These are phyloP conservation scores for Fusarium buharicum DNA, from an alignment of 2,329 filamentous ascomycete species.

Conservation along the genomic window DNA sequence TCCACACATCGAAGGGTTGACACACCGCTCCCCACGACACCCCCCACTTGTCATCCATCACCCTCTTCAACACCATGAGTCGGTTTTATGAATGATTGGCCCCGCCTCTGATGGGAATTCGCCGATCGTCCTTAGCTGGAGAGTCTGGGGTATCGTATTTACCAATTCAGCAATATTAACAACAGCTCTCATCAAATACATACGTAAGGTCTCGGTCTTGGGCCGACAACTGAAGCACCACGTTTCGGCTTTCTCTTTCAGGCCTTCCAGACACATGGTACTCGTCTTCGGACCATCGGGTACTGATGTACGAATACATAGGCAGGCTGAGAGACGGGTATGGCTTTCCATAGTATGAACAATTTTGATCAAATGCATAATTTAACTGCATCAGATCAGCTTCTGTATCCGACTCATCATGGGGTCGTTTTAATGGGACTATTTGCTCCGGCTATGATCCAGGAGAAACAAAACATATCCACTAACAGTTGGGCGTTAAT, in stretches of 20 bases:
- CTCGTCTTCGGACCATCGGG: conserved; percentile 17
- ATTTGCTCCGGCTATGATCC: conserved; percentile 15
- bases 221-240: conserved; percentile 40
- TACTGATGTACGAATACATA: neutral
- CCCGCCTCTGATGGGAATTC: conserved; percentile 34
- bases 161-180: conserved; percentile 7
- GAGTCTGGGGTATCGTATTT: conserved; percentile 36
- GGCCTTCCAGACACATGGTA: conserved; percentile 3
- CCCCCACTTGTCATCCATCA: conserved; percentile 35
- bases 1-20: conserved; percentile 33
- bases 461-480: neutral
- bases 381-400: neutral
- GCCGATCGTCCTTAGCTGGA: conserved; percentile 34
- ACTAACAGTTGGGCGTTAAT: neutral
- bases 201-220: conserved; percentile 29
- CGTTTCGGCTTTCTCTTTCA: neutral
- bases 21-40: conserved; percentile 45
- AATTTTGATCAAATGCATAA: neutral
- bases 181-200: neutral
- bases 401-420: neutral
- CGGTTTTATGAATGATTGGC: conserved; percentile 34
- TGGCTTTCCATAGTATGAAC: neutral
- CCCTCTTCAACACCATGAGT: conserved; percentile 28
- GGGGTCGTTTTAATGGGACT: conserved; percentile 10
- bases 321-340: neutral